Evolutionary conservation across 1,284 basidiomycete species (phyloP), one percentile per base, ranked within the genome.

Genomic region (Irpex sp.): DNA sequence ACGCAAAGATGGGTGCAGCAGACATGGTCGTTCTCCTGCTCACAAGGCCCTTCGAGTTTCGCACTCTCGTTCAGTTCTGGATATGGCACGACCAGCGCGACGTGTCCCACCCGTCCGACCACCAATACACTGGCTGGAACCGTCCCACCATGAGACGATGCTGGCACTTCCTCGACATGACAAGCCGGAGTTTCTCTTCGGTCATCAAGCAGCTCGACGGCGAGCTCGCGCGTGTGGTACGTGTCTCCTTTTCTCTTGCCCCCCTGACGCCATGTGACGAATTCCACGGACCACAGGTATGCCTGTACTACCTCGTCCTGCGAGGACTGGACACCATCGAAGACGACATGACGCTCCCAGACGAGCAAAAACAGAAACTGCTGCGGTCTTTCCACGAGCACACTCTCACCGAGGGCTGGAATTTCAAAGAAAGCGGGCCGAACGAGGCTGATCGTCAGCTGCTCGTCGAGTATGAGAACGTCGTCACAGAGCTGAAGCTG

Each of bases 161-260:
- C 74, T 99, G 96, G 97, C 79, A 85, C 4, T 91, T 97, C 71
- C 81, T 99, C 62, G 96, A 98, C 81, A 68, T 83, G 76, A 97
- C 96, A 8, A 95, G 93, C 69, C 81, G 96, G 65, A 94, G 91
- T 77, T 99, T 98, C 70, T 84, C 95, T 3, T 89, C 93, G 6
- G 97, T 99, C 69, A 96, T 98, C 74, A 98, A 97, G 79, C 94
- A 98, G 78, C 81, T 99, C 9, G 96, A 99, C 58, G 97, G 96
- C 1, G 97, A 98, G 73, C 80, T 99, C 64, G 94, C 95, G 3
- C 82, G 97, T 64, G 92, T 92, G 56, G 96, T 96, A 71, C 78
- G 93, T 87, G 26, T 9, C 31, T 49, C 8, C 11, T 17, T 31
- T 26, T 13, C 47, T 8, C 26, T 17, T 7, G 15, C 38, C 5